These are phyloP conservation scores for Scytalidium sp. DNA, from an alignment of 2,329 filamentous ascomycete genomes.

Conservation along the genomic window DNA sequence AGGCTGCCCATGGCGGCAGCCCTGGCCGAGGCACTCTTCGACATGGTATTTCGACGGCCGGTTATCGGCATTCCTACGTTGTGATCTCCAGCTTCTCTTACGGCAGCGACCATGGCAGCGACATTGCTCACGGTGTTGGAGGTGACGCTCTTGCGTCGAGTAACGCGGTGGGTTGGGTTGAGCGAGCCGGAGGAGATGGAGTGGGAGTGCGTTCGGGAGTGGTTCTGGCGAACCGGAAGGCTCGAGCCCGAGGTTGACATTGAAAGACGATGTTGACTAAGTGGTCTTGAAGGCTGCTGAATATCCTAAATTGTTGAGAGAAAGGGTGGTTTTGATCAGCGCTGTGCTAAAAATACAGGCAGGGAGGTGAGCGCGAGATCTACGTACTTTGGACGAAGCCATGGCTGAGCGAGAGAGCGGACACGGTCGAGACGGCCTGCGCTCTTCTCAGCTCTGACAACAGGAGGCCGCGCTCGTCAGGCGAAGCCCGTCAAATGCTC, in stretches of 20 bases:
- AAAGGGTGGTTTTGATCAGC: slow-evolving; percentile 26
- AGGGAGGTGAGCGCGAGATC: slow-evolving; percentile 22
- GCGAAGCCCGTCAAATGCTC: no score
- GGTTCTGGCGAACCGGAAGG: slow-evolving; percentile 39
- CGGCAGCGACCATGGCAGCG: slow-evolving; percentile 70
- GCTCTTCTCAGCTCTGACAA: slow-evolving; percentile 31
- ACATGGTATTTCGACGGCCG: slow-evolving; percentile 64
- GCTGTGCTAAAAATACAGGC: slow-evolving; percentile 24
- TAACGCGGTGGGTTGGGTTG: slow-evolving; percentile 81
- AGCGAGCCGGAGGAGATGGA: slow-evolving; percentile 74
- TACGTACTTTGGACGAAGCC: slow-evolving; percentile 60
- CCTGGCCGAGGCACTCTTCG: slow-evolving; percentile 57
- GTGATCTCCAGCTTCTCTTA: slow-evolving; percentile 63
- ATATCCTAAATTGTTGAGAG: slow-evolving; percentile 51
- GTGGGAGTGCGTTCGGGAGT: slow-evolving; percentile 70
- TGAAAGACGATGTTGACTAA: slow-evolving; percentile 60
- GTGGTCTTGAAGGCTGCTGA: slow-evolving; percentile 63
- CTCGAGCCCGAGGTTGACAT: slow-evolving; percentile 57
- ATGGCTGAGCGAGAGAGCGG: slow-evolving; percentile 39
- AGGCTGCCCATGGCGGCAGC: slow-evolving; percentile 53
- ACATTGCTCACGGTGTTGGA: slow-evolving; percentile 71
- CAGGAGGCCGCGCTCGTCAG: no score
- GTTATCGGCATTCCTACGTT: slow-evolving; percentile 56
- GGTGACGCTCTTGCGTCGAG: slow-evolving; percentile 88
- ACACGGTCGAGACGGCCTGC: slow-evolving; percentile 26